Evolutionary conservation across 208 protist species (phyloP).

Genomic region (Endotrypanum monterogeii): DNA sequence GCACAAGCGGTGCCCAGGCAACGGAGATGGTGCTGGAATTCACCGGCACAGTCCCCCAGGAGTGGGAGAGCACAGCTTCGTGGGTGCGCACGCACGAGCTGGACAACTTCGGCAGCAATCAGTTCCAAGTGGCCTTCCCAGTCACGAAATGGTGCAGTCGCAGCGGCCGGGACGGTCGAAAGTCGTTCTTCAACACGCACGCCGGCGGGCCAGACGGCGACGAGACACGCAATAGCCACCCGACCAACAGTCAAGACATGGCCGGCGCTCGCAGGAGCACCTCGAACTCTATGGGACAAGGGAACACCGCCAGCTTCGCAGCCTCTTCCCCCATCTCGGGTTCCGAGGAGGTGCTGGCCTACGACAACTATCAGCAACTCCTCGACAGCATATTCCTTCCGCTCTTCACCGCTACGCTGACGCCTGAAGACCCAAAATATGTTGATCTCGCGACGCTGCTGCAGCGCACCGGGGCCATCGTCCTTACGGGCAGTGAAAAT

Average conservation of each 20-base stretch:
- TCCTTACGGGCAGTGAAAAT: constrained; percentile 96
- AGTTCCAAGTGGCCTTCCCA: constrained; percentile 89
- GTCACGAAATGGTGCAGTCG: constrained; percentile 26
- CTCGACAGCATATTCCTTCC: constrained; percentile 97
- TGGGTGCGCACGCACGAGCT: constrained; percentile 94
- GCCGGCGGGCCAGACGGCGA: not conserved
- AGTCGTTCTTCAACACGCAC: not conserved
- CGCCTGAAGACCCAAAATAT: constrained; percentile 89
- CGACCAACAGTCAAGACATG: constrained; percentile 4
- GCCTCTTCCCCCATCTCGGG: constrained; percentile 6
- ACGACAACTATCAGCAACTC: constrained; percentile 95
- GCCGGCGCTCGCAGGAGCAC: not conserved
- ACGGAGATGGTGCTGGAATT: constrained; percentile 90
- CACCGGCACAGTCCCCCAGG: constrained; percentile 68
- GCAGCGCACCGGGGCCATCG: constrained; percentile 92
- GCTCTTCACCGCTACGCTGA: constrained; percentile 96
- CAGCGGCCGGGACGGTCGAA: constrained; percentile 3
- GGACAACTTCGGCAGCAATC: constrained; percentile 90
- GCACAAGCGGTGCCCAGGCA: constrained; percentile 66
- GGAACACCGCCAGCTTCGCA: not conserved
- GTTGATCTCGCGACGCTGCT: constrained; percentile 94
- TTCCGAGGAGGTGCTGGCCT: constrained; percentile 26
- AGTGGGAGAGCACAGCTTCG: constrained; percentile 94
- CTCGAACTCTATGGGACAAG: constrained; percentile 1
- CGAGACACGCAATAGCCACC: not conserved